Base-by-base conservation (phyloP, 2,329 filamentous ascomycete genomes). In the Colletotrichum truncatum region DNA sequence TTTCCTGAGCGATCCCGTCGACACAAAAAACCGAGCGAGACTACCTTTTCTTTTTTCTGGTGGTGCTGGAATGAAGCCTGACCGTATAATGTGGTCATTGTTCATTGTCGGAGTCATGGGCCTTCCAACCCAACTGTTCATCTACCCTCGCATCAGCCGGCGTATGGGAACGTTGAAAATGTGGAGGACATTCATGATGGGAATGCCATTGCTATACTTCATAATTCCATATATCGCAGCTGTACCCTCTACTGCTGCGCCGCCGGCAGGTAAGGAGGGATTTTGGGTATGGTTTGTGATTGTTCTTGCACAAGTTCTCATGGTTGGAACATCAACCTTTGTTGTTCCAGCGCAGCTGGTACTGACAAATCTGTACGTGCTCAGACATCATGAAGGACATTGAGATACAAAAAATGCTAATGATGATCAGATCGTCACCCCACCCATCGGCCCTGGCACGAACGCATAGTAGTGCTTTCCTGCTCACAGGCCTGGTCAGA, bases 241-340 rank as follows among this genome's bases (percentile, higher is more conserved):
- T 3, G 41, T 49, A 7, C 61, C 61, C 4, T 59, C 61, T 2
- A 46, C 61, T 14, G 32, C 38, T 3, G 26, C 45, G 10, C 46
- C 61, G 1, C 61, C 61, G 1, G 54, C 54, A 4, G 61, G 61
- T 0, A 64, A 64, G 4, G 39, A 57, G 3, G 61, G 55, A 1
- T 59, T 60, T 39, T 28, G 26, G 39, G 39, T 62, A 5, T 62
- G 58, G 58, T 56, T 62, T 7, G 28, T 62, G n/a, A 62, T 62
- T 7, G 39, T 62, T 6, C 4, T 56, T 4, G 39, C 32, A 3
- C 58, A 62, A 26, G 30, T 62, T 7, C 9, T 54, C 9, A 62
- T 62, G 58, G 58, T 62, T 11, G 51, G 21, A 2, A 62, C 58
- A 3, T 62, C 58, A 10, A 62, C 58, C 0, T 62, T 62, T 32